A percentile compares a stretch with the other conserved stretches of the same genome.
Conservation (phyloP, 106 monocot species). For the Phalaenopsis aphrodite region DNA sequence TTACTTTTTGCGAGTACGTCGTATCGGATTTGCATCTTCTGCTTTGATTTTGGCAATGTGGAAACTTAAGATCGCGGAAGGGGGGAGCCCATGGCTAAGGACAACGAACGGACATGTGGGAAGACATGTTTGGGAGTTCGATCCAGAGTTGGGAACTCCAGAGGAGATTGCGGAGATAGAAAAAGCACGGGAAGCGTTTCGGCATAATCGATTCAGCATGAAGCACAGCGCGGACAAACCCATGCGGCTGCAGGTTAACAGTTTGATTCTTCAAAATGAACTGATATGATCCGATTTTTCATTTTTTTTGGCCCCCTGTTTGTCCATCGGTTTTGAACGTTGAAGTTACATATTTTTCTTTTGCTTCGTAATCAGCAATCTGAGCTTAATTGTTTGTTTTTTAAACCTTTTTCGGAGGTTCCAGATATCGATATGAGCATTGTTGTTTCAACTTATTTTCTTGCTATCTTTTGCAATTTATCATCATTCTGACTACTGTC, state of each 20-base stretch:
- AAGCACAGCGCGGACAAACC: slow-evolving; percentile 76
- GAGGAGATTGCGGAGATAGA: slow-evolving; percentile 61
- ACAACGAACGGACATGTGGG: slow-evolving; percentile 62
- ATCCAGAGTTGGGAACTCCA: slow-evolving; percentile 36
- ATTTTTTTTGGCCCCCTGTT: background rate
- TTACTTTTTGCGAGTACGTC: too few relatives aligned
- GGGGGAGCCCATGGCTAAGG: slow-evolving; percentile 53
- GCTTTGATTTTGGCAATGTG: slow-evolving; percentile 38
- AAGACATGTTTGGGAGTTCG: slow-evolving; percentile 80
- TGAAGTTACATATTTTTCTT: background rate
- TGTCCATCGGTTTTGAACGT: background rate
- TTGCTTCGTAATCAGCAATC: background rate
- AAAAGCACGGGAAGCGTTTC: slow-evolving; percentile 36
- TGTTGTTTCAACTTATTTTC: background rate
- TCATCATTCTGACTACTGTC: background rate
- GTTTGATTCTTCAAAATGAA: background rate
- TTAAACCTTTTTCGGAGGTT: background rate
- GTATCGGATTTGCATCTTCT: background rate
- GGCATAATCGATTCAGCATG: slow-evolving; percentile 31
- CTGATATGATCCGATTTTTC: background rate
- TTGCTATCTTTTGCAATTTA: background rate
- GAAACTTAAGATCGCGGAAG: slow-evolving; percentile 75
- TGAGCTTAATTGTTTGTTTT: background rate
- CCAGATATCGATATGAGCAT: background rate
- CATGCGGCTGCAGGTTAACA: slow-evolving; percentile 70